Conservation (phyloP, 495 filamentous ascomycete genomes). For the Lophiotrema nucula region DNA sequence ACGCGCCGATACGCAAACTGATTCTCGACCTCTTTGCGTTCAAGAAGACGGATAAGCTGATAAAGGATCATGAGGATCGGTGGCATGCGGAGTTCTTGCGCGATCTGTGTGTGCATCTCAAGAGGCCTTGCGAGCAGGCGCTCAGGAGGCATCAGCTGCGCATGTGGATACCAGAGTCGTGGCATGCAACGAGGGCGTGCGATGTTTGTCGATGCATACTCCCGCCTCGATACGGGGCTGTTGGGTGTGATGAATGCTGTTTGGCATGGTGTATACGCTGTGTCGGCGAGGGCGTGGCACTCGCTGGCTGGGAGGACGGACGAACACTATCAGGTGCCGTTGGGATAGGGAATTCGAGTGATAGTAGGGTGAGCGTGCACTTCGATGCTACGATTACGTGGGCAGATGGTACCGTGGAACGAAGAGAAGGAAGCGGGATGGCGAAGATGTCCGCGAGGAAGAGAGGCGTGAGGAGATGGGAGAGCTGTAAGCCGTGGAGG, state of each 20-base stretch:
- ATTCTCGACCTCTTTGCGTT: constrained; percentile 51
- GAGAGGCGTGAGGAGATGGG: constrained; percentile 23
- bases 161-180: constrained; percentile 31
- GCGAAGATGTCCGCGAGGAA: constrained; percentile 24
- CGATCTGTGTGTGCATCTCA: constrained; percentile 41
- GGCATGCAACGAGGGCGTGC: constrained; percentile 33
- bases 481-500: constrained; percentile 43
- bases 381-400: constrained; percentile 25
- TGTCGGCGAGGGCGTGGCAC: constrained; percentile 28
- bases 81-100: constrained; percentile 45
- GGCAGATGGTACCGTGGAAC: constrained; percentile 24
- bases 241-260: constrained; percentile 36
- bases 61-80: constrained; percentile 45
- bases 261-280: constrained; percentile 39
- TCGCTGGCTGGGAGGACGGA: constrained; percentile 23
- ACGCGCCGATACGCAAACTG: constrained; percentile 38
- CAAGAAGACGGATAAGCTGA: constrained; percentile 50
- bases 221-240: constrained; percentile 28
- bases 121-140: constrained; percentile 36
- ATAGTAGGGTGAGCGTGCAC: constrained; percentile 9
- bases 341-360: constrained; percentile 4
- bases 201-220: constrained; percentile 37
- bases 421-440: constrained; percentile 15
- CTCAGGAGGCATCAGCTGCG: constrained; percentile 35
- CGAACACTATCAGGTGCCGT: constrained; percentile 34